Conservation (phyloP, 148 eudicot species). For the Amaranthus hypochondriacus region DNA sequence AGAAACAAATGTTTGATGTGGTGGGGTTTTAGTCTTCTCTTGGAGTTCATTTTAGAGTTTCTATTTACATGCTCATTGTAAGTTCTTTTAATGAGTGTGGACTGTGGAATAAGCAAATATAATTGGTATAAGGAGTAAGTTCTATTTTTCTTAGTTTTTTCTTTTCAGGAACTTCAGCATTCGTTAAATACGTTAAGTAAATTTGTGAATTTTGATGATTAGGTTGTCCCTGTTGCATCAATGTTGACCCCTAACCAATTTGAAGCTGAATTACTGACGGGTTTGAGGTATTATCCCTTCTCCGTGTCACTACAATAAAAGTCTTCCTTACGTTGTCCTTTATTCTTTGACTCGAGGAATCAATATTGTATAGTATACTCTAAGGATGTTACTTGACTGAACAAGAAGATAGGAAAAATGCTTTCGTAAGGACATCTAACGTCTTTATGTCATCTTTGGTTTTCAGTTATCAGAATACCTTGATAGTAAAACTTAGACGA, state of each 20-base stretch:
- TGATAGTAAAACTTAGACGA: not conserved
- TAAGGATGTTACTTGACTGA: not conserved
- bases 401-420: not conserved
- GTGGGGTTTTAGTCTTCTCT: no score
- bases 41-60: no score
- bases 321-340: not conserved
- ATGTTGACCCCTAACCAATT: slow-evolving; percentile 99
- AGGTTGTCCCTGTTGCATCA: slow-evolving; percentile 98
- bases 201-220: slow-evolving; percentile 20
- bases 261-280: slow-evolving; percentile 90
- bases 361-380: not conserved
- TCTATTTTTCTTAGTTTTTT: no score
- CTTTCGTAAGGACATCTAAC: not conserved
- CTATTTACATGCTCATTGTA: not conserved
- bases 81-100: no score
- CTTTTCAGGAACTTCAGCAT: no score
- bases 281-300: slow-evolving; percentile 53
- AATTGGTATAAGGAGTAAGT: no score
- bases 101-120: no score
- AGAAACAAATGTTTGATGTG: no score
- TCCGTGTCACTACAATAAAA: not conserved
- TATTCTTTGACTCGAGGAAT: slow-evolving; percentile 5
- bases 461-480: not conserved
- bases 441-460: not conserved
- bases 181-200: no score